Percentiles rank a stretch among this genome's conserved stretches.
These are phyloP conservation scores for Phytophthora chlamydospora DNA, from an alignment of 352 stramenopile species.

Conservation along the genomic window DNA sequence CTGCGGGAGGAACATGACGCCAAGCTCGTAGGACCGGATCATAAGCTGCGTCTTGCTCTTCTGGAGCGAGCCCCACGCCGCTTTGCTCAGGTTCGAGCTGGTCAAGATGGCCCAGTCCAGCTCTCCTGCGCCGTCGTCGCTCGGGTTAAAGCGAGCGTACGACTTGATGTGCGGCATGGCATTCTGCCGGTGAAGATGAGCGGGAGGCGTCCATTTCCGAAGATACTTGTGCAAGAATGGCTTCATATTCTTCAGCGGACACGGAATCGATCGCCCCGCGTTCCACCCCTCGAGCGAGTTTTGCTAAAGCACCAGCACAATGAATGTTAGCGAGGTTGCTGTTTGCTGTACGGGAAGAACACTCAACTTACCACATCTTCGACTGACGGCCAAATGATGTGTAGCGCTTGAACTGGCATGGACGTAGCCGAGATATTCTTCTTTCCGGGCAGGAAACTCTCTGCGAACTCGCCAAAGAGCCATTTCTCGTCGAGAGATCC, in stretches of 20 bases:
- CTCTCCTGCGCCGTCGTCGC: slow-evolving; percentile 26
- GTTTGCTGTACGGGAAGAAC: too few relatives aligned
- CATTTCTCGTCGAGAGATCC: slow-evolving; percentile 85
- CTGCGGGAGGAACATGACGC: slow-evolving; percentile 71
- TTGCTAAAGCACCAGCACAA: slow-evolving; percentile 30
- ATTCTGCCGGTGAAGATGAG: slow-evolving; percentile 63
- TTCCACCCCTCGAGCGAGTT: slow-evolving; percentile 87
- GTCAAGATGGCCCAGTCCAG: slow-evolving; percentile 82
- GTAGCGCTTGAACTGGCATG: slow-evolving; percentile 59
- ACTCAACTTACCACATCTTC: slow-evolving; percentile 66
- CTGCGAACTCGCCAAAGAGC: slow-evolving; percentile 77
- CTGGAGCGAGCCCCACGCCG: slow-evolving; percentile 76
- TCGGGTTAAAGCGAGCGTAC: slow-evolving; percentile 65
- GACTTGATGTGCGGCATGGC: slow-evolving; percentile 89
- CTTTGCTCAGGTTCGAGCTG: slow-evolving; percentile 86
- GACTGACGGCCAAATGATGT: slow-evolving; percentile 85
- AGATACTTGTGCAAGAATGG: slow-evolving; percentile 87
- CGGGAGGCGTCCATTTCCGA: slow-evolving; percentile 72
- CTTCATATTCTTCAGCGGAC: slow-evolving; percentile 87
- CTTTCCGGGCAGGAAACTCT: slow-evolving; percentile 62
- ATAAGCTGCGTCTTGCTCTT: slow-evolving; percentile 81
- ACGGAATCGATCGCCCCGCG: slow-evolving; percentile 70
- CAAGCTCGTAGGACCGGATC: slow-evolving; percentile 85
- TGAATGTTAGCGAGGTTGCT: too few relatives aligned
- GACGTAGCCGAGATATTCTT: slow-evolving; percentile 32